Conservation (phyloP, 208 protist genomes). For the Leishmania martiniquensis region DNA sequence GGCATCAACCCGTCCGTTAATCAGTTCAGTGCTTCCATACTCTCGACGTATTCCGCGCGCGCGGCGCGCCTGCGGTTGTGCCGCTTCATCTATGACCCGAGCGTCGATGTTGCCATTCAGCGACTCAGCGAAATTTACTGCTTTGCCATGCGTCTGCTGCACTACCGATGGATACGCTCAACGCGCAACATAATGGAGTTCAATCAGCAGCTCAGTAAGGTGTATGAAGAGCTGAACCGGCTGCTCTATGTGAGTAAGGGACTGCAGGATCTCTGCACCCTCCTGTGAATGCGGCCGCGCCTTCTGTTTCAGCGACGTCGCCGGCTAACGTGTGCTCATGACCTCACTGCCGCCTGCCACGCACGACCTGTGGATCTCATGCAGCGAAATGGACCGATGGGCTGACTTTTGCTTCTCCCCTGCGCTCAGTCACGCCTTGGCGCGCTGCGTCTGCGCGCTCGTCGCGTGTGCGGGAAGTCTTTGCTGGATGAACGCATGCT, state of each 20-base stretch:
- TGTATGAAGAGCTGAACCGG: slow-evolving; percentile 47
- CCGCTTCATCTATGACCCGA: slow-evolving; percentile 39
- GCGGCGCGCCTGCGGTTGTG: slow-evolving; percentile 36
- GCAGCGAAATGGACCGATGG: neutral
- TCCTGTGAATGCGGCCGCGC: slow-evolving; percentile 12
- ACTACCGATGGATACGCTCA: slow-evolving; percentile 49
- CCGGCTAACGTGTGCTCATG: neutral
- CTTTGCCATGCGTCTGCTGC: slow-evolving; percentile 54
- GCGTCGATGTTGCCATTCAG: slow-evolving; percentile 32
- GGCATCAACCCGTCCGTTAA: slow-evolving; percentile 33
- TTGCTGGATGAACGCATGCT: neutral
- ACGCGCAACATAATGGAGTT: slow-evolving; percentile 68
- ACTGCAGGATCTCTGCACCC: slow-evolving; percentile 43
- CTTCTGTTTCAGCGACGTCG: neutral
- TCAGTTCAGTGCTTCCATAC: slow-evolving; percentile 38
- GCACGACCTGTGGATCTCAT: neutral
- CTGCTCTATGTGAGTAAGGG: slow-evolving; percentile 38
- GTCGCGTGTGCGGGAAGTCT: neutral
- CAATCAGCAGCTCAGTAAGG: slow-evolving; percentile 42
- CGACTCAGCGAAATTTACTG: slow-evolving; percentile 67
- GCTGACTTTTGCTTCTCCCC: neutral
- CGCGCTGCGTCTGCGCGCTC: neutral
- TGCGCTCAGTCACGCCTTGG: neutral
- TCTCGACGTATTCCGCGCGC: slow-evolving; percentile 31
- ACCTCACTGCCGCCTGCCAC: too few relatives aligned